Base-by-base conservation (phyloP, 352 stramenopile species). In the Phytophthora ramorum region DNA sequence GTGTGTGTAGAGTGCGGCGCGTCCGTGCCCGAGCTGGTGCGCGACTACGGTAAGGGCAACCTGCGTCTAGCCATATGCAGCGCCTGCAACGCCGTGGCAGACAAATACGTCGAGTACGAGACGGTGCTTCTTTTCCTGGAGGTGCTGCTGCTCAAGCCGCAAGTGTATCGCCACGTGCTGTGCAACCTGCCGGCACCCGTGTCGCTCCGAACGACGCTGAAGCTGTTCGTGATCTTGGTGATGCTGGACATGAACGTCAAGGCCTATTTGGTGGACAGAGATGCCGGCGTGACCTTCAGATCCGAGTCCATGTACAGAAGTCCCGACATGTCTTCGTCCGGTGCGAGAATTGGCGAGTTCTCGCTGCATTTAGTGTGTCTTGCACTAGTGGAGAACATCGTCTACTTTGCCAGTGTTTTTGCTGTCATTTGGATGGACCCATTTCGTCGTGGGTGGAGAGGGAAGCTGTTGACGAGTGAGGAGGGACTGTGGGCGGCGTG, bases 51-150 rank as follows among this genome's bases (percentile, higher is more conserved):
- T 32, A 93, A 92, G 52, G 88, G 89, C 16, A 96, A 95, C 72
- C 60, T 96, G 28, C 87, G 87, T 2, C 78, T 96, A 7, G 79
- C 71, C 17, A 93, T 92, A 57, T 96, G 89, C 51, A 52, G 26
- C 6, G 45, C 17, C 14, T 96, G 89, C 79, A 91, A 92, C 59
- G 60, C 71, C 0, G 81, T 95, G 19, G 83, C 86, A 3, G 89
- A 96, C 69, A 92, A 92, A 66, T 96, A 96, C 64, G 87, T 96
- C 69, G 89, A 96, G 76, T 95, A 91, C 58, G 89, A 95, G 63
- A 83, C 81, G 47, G 73, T 95, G 14, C 60, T 96, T 71, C 81
- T 95, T 47, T 92, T 93, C 70, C 75, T 96, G 50, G 89, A 96
- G 61, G 78, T 95, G 20, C 80, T 96, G 53, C 80, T 95, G 51